These are phyloP conservation scores for Paramecium biaurelia DNA, from an alignment of 73 alveolate species.

Conservation along the genomic window DNA sequence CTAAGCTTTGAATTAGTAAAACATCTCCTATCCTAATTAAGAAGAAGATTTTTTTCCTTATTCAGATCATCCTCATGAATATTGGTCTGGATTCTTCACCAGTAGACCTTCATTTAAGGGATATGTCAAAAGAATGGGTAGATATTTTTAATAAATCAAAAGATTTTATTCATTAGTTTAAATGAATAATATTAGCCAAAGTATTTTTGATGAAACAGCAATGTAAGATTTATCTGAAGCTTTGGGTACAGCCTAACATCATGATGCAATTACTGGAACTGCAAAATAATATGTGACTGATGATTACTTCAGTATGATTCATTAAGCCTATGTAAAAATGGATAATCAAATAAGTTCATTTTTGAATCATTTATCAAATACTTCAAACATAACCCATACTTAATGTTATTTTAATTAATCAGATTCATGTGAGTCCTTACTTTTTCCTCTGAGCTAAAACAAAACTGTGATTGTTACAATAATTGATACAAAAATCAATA, in stretches of 20 bases:
- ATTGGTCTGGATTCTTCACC: slow-evolving; percentile 98
- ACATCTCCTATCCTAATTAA: slow-evolving; percentile 77
- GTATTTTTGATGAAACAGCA: not conserved
- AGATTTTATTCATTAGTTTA: not conserved
- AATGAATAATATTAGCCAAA: not conserved
- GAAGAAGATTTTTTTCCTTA: slow-evolving; percentile 96
- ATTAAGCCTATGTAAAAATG: not conserved
- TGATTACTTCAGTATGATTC: slow-evolving; percentile 65
- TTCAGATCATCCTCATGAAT: slow-evolving; percentile 82
- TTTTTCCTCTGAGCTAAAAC: not conserved
- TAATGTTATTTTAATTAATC: slow-evolving; percentile 41
- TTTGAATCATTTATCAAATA: slow-evolving; percentile 2
- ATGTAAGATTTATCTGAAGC: not conserved
- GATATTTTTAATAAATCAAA: slow-evolving; percentile 41
- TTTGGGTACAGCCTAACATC: slow-evolving; percentile 76
- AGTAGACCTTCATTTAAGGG: slow-evolving; percentile 91
- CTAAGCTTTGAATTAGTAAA: slow-evolving; percentile 69
- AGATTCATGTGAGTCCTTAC: not conserved
- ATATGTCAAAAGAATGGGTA: slow-evolving; percentile 41
- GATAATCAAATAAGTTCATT: not conserved
- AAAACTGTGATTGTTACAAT: not conserved
- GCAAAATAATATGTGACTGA: slow-evolving; percentile 79
- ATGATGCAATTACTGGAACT: slow-evolving; percentile 95
- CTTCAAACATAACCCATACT: not conserved
- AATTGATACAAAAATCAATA: not conserved